Conservation (phyloP, 805 yeast species). For the Spathaspora hagerdaliae region DNA sequence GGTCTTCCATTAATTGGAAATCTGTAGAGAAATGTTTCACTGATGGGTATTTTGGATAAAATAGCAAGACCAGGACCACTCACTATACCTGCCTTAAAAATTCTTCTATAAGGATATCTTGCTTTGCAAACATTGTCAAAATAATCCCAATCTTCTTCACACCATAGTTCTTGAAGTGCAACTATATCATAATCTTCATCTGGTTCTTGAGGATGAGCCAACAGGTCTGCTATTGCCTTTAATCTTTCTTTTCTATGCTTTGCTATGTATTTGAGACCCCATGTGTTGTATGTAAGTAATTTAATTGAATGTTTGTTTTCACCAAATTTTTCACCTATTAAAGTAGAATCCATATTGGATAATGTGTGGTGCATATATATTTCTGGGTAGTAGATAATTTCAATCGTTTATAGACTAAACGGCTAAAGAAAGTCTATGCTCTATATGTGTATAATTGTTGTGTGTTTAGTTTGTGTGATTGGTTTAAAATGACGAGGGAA, state of each 20-base stretch:
- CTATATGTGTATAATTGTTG: too few relatives aligned
- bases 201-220: conserved; percentile 33
- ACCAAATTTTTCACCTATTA: neutral
- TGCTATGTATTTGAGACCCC: conserved; percentile 91
- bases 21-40: conserved; percentile 69
- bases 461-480: too few relatives aligned
- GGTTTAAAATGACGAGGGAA: too few relatives aligned
- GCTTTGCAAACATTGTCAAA: conserved; percentile 43
- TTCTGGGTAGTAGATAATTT: too few relatives aligned
- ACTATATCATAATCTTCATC: conserved; percentile 67
- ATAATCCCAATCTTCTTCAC: conserved; percentile 74
- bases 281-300: conserved; percentile 68
- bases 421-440: too few relatives aligned
- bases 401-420: too few relatives aligned
- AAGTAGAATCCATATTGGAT: conserved; percentile 1
- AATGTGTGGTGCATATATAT: neutral
- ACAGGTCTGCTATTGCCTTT: conserved; percentile 64
- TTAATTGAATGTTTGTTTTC: conserved; percentile 28
- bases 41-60: conserved; percentile 79
- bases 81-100: conserved; percentile 77
- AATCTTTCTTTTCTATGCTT: conserved; percentile 63
- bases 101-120: conserved; percentile 60
- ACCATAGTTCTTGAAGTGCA: conserved; percentile 96
- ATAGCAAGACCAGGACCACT: conserved; percentile 93
- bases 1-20: conserved; percentile 95